These are phyloP conservation scores for Termitomyces sp. DNA, from an alignment of 768 basidiomycete species.

Conservation along the genomic window DNA sequence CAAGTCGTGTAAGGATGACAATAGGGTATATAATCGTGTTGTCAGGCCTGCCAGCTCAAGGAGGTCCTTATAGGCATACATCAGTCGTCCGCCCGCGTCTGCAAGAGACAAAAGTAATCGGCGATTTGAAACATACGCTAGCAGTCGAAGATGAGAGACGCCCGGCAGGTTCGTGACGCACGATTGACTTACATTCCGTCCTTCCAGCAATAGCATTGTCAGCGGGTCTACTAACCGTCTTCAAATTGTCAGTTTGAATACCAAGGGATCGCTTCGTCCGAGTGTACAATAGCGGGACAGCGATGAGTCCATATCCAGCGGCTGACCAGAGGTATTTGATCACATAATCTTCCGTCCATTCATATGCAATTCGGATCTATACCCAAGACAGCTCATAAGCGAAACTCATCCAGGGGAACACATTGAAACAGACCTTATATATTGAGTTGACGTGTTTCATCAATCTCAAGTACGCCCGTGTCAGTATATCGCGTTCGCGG, in stretches of 20 bases:
- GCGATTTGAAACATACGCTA: constrained; percentile 87
- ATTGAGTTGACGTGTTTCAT: constrained; percentile 90
- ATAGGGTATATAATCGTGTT: constrained; percentile 79
- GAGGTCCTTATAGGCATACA: constrained; percentile 96
- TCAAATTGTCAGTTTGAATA: constrained; percentile 9
- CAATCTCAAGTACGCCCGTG: constrained; percentile 67
- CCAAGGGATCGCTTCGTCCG: constrained; percentile 37
- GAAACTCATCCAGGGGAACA: background rate
- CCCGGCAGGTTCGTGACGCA: too few relatives aligned
- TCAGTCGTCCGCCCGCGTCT: constrained; percentile 90
- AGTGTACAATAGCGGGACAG: constrained; percentile 81
- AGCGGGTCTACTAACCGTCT: constrained; percentile 8
- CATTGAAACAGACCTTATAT: constrained; percentile 56
- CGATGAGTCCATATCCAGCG: constrained; percentile 86
- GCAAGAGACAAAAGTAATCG: constrained; percentile 90
- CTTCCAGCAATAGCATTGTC: constrained; percentile 41
- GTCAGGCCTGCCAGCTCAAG: constrained; percentile 95
- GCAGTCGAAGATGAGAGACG: background rate
- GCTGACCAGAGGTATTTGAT: constrained; percentile 97
- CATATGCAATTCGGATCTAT: constrained; percentile 85
- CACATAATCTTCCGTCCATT: constrained; percentile 95
- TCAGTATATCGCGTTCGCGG: constrained; percentile 79
- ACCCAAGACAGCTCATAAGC: background rate
- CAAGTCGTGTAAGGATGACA: constrained; percentile 81
- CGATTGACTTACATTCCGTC: constrained; percentile 35